phyloP scores from a whole-genome alignment of 345 rosid genomes.

The Populus pruinosa region DNA sequence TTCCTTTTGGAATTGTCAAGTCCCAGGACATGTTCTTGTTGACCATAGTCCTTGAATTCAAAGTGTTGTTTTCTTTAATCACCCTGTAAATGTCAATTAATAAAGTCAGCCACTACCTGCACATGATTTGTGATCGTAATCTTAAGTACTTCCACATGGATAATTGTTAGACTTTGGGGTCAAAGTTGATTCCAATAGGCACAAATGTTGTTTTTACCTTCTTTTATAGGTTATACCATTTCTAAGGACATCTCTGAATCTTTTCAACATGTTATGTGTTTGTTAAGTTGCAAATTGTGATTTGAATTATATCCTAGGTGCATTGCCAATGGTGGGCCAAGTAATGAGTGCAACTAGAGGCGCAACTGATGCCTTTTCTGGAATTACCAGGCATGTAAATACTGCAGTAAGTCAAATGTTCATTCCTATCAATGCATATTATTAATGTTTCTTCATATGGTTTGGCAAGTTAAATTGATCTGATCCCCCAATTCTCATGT shows the following conservation, averaged over 20 bases:
- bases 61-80: not conserved
- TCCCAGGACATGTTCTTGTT: not conserved
- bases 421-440: not conserved
- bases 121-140: not conserved
- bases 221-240: not conserved
- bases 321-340: conserved; percentile 75
- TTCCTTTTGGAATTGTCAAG: not conserved
- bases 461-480: conserved; percentile 2
- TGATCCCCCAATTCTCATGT: conserved; percentile 6
- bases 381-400: conserved; percentile 69
- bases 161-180: not conserved
- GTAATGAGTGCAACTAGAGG: conserved; percentile 93
- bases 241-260: not conserved
- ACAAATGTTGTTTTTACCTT: not conserved
- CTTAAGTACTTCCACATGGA: not conserved
- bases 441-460: not conserved
- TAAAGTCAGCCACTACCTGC: no score
- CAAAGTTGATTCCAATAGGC: not conserved
- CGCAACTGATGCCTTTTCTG: conserved; percentile 83
- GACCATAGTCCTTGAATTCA: not conserved
- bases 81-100: not conserved
- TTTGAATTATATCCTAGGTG: conserved; percentile 40
- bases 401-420: conserved; percentile 46
- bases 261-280: not conserved
- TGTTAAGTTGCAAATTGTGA: not conserved